Evolutionary conservation across 805 yeast species (phyloP), one percentile per base, ranked within the genome.

Genomic region (Kazachstania bromeliacearum): DNA sequence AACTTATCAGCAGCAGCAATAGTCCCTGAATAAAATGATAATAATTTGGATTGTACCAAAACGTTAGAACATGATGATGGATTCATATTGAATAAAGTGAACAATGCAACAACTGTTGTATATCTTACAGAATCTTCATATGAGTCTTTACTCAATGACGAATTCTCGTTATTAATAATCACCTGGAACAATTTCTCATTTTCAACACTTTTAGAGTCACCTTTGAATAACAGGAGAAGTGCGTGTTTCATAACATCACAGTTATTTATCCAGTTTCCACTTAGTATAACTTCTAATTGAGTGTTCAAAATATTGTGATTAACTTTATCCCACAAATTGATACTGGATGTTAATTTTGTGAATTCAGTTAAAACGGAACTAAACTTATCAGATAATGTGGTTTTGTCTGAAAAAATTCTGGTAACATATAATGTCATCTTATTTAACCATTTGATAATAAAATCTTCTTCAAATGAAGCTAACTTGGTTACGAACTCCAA

Each of bases 11-110:
- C 73, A 1, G 75, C 60, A 12, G 71, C 53, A 2, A 66, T 59
- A 0, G 88, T 66, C 4, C 95, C 96, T n/a, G 59, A 55, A 51
- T 81, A 85, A 31, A 71, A 63, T 5, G 58, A 53, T 8, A 80
- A 49, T 2, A 85, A 35, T 32, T 62, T 68, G 18, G 67, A 67
- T 50, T 77, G 73, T 7, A 79, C 53, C 1, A 62, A 57, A 7
- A 45, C 33, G 6, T 63, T 74, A 0, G 85, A 65, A 36, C 71
- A 70, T 22, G 60, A 62, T 0, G 62, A 44, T 0, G 63, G 52
- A 46, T 79, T 73, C 29, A 66, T 48, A 12, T 55, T 50, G 53
- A 70, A 77, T n/a, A 87, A 58, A 18, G 59, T 55, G 43, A 62
- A 66, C 1, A 84, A 48, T 2, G 72, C 31, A 17, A 75, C 43